A percentile compares a stretch with the other conserved stretches of the same genome.
Evolutionary conservation across 225 moss, liverwort and hornwort species (phyloP).

Genomic region (Physcomitrium patens): DNA sequence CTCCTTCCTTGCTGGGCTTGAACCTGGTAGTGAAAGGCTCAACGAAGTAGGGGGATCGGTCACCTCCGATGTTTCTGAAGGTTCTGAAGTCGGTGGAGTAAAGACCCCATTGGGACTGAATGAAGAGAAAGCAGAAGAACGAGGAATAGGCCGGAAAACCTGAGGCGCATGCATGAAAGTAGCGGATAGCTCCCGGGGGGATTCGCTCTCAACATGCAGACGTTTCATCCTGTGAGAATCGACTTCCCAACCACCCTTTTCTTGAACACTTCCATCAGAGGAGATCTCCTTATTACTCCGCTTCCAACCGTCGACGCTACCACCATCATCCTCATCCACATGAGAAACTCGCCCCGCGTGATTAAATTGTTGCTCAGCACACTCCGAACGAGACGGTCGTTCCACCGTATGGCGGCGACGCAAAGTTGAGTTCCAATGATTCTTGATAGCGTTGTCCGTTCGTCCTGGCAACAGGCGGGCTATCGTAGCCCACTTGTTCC

Average conservation of each 20-base stretch:
- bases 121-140: conserved; percentile 56
- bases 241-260: conserved; percentile 58
- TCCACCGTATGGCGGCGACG: conserved; percentile 79
- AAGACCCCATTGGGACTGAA: conserved; percentile 52
- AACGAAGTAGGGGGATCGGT: conserved; percentile 89
- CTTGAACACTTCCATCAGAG: conserved; percentile 74
- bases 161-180: conserved; percentile 52
- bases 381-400: conserved; percentile 50
- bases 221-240: conserved; percentile 68
- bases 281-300: conserved; percentile 72
- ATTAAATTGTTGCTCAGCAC: conserved; percentile 41
- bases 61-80: conserved; percentile 39
- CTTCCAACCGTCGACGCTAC: conserved; percentile 68
- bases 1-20: conserved; percentile 44
- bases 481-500: conserved; percentile 98
- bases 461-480: conserved; percentile 79
- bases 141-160: conserved; percentile 81
- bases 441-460: conserved; percentile 98
- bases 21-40: conserved; percentile 79
- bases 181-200: conserved; percentile 42
- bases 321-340: conserved; percentile 66
- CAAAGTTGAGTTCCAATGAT: conserved; percentile 97
- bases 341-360: conserved; percentile 22
- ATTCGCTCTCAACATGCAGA: conserved; percentile 50
- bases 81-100: conserved; percentile 1